Evolutionary conservation across 2,329 filamentous ascomycete genomes (phyloP).

Genomic region (Beauveria bassiana): DNA sequence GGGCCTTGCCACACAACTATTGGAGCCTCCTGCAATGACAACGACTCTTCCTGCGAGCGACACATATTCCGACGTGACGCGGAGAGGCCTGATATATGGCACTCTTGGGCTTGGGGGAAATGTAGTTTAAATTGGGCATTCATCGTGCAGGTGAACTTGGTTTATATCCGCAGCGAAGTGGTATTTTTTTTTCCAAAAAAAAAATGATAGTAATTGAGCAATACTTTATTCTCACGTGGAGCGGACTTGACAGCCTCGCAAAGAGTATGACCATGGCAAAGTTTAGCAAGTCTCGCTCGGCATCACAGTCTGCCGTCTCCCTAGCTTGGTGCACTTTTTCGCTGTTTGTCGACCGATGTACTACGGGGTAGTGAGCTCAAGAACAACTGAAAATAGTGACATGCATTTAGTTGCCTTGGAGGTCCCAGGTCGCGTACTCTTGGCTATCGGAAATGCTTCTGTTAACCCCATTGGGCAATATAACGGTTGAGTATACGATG

Average conservation of each 20-base stretch:
- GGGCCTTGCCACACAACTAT: slow-evolving; percentile 48
- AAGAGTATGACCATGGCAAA: neutral
- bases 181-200: no score
- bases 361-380: neutral
- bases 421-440: neutral
- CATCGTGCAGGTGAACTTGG: neutral
- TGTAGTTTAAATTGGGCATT: neutral
- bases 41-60: slow-evolving; percentile 31
- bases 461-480: neutral
- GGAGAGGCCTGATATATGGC: neutral
- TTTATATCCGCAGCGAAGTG: neutral
- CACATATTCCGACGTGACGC: slow-evolving; percentile 13
- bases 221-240: neutral
- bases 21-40: slow-evolving; percentile 47
- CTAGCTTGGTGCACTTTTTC: neutral
- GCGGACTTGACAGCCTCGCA: neutral
- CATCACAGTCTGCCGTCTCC: neutral
- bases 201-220: no score
- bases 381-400: neutral
- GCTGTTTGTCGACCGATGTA: neutral
- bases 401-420: neutral
- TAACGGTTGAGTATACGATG: neutral
- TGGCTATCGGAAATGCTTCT: neutral
- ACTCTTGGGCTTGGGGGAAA: neutral
- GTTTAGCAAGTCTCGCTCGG: neutral